A percentile compares a stretch with the other conserved stretches of the same genome.
phyloP scores from a whole-genome alignment of 177 flowering plant genomes.

The Vitis hybrid region DNA sequence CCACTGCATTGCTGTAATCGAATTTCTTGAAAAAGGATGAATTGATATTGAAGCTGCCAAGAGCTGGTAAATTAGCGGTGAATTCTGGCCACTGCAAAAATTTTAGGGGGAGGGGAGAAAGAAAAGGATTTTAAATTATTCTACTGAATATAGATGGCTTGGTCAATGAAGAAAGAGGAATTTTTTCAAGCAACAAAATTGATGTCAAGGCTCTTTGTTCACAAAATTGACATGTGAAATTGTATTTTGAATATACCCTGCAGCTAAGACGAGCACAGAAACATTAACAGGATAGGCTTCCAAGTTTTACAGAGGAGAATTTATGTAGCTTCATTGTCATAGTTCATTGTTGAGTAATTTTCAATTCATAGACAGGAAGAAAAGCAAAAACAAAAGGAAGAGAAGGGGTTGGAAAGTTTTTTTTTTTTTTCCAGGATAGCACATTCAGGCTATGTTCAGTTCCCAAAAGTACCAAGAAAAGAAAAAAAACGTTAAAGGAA shows the following conservation, averaged over 20 bases:
- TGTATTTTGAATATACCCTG: not conserved
- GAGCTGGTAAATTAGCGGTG: constrained; percentile 48
- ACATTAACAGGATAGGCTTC: too few relatives aligned
- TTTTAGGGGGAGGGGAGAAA: constrained; percentile 1
- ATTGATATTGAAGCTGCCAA: constrained; percentile 63
- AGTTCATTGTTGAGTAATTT: not conserved
- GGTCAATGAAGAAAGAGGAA: constrained; percentile 2
- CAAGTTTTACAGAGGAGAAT: too few relatives aligned
- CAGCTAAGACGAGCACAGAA: not conserved
- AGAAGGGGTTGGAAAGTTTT: too few relatives aligned
- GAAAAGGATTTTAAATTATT: not conserved
- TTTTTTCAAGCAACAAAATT: not conserved
- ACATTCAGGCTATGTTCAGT: too few relatives aligned
- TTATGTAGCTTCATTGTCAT: not conserved
- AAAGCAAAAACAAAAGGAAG: too few relatives aligned
- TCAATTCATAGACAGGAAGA: not conserved
- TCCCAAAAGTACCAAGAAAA: too few relatives aligned
- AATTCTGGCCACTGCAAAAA: constrained; percentile 86
- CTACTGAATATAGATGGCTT: not conserved
- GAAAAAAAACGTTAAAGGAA: too few relatives aligned
- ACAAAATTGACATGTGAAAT: not conserved
- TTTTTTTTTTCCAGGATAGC: too few relatives aligned
- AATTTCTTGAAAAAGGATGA: constrained; percentile 83
- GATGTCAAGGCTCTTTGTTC: not conserved
- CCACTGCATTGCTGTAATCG: constrained; percentile 79